Conservation (phyloP, 306 rosid species). For the Quercus variabilis region DNA sequence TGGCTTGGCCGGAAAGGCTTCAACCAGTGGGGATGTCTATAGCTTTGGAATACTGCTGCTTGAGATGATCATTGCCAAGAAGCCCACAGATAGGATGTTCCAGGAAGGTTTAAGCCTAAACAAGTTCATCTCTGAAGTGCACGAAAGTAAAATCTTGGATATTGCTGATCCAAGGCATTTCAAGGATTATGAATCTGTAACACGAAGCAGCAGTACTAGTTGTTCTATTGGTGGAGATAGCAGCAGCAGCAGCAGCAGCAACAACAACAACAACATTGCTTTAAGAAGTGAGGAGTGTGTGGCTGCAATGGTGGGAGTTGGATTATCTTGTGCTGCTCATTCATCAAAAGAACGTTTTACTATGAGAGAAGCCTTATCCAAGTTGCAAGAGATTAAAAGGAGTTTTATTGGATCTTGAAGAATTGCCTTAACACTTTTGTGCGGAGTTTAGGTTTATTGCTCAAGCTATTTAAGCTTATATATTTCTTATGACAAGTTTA, state of each 20-base stretch:
- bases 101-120: slow-evolving; percentile 33
- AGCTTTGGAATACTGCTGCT: slow-evolving; percentile 37
- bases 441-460: too few relatives aligned
- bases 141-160: slow-evolving; percentile 17
- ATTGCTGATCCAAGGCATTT: slow-evolving; percentile 26
- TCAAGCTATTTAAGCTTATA: too few relatives aligned
- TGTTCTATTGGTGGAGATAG: not conserved
- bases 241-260: not conserved
- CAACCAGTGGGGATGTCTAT: slow-evolving; percentile 39
- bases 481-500: too few relatives aligned
- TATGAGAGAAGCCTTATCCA: slow-evolving; percentile 27
- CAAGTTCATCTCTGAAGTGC: slow-evolving; percentile 15
- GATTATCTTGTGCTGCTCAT: slow-evolving; percentile 26
- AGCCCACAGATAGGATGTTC: slow-evolving; percentile 29
- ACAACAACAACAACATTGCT: not conserved
- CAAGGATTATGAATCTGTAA: not conserved
- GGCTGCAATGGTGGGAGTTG: slow-evolving; percentile 19
- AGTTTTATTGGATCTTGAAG: too few relatives aligned
- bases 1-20: slow-evolving; percentile 33
- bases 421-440: too few relatives aligned
- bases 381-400: slow-evolving; percentile 17
- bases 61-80: slow-evolving; percentile 35
- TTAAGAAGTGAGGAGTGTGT: slow-evolving; percentile 17
- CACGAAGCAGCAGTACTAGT: slow-evolving; percentile 6
- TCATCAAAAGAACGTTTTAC: slow-evolving; percentile 31